Base-by-base conservation (phyloP, 1,284 basidiomycete species). In the Apiotrichum brassicae region DNA sequence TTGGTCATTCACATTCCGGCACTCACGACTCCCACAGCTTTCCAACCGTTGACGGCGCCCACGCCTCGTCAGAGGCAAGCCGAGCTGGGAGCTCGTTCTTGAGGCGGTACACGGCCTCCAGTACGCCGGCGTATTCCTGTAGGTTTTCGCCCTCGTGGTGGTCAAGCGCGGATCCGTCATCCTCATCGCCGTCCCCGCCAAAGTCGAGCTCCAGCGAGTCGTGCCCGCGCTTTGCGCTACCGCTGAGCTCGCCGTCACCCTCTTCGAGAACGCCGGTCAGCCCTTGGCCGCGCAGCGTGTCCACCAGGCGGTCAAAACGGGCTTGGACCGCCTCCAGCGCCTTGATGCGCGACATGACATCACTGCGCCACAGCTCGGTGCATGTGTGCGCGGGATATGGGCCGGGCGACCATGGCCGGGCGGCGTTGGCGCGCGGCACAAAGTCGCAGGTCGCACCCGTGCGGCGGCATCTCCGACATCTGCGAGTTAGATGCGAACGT, bases 291-390 rank as follows among this genome's bases (percentile, higher is more conserved):
- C 36, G 33, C 6, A 51, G 46, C 36, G 51, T 39, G 3, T 37
- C 30, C 6, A 59, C 28, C 6, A 56, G 25, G 6, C 26, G 42
- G 23, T 56, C 54, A 16, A 59, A 46, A 12, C 43, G 46, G 1
- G 44, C 39, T 32, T 56, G 56, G 4, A 43, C 43, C 7, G 37
- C 20, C 44, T 59, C 57, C 11, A 59, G 49, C 16, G 47, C 28
- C 45, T 56, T 56, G 23, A 59, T 41, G 0, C 54, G 54, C 18
- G 30, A 25, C 24, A 47, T 56, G 23, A 59, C 54, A 30, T 59
- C 52, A 22, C 25, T 54, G 5, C 57, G 46, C 57, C 57, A 59
- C 18, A 54, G 48, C 41, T 59, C 57, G 22, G 57, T 59, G 39
- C 57, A 59, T 3, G 51, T 54, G 34, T 54, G 57, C n/a, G 51